Evolutionary conservation across 495 filamentous ascomycete species (phyloP).

Genomic region (Neurospora sp.): DNA sequence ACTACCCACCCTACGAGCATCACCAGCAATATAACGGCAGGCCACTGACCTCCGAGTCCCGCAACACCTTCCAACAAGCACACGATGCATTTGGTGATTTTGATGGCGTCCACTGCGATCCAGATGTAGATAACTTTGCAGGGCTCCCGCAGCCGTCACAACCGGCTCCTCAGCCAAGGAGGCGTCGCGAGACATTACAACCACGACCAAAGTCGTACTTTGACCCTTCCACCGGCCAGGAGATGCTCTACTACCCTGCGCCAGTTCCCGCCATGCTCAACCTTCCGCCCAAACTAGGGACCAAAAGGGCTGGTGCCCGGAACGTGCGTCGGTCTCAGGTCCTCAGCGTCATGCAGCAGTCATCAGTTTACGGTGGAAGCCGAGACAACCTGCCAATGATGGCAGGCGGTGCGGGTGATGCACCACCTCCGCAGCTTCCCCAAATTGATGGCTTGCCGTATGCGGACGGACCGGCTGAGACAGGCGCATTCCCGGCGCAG

Average conservation of each 20-base stretch:
- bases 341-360: conserved; percentile 35
- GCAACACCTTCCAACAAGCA: conserved; percentile 59
- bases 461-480: conserved; percentile 18
- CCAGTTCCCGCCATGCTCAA: conserved; percentile 91
- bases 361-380: conserved; percentile 9
- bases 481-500: conserved; percentile 22
- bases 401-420: conserved; percentile 4
- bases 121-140: conserved; percentile 27
- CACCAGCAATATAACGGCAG: conserved; percentile 11
- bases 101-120: conserved; percentile 80
- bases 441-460: conserved; percentile 8
- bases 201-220: conserved; percentile 48
- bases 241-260: conserved; percentile 92
- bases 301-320: conserved; percentile 52
- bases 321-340: conserved; percentile 62
- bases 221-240: conserved; percentile 53
- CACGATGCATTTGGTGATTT: conserved; percentile 75
- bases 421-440: conserved; percentile 3
- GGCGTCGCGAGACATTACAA: not conserved
- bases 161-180: conserved; percentile 5
- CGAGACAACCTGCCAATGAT: conserved; percentile 8
- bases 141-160: conserved; percentile 9
- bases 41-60: conserved; percentile 46
- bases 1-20: conserved; percentile 11
- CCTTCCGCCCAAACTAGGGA: conserved; percentile 69